Evolutionary conservation across 2,329 filamentous ascomycete species (phyloP), one percentile per base, ranked within the genome.

Genomic region (Arthrinium puccinioides): DNA sequence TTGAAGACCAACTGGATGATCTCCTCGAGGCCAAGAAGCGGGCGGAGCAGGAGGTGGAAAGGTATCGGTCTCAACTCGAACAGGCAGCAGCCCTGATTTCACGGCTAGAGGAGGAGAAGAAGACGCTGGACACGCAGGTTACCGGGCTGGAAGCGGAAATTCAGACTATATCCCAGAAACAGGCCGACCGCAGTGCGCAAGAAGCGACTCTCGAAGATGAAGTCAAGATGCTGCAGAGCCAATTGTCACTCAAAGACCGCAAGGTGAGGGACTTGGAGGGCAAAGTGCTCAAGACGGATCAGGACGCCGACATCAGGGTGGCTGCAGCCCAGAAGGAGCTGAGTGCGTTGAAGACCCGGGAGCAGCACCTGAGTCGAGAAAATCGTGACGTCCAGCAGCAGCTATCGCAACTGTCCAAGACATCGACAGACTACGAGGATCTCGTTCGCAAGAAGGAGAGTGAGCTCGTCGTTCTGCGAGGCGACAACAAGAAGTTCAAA

Each of bases 351-450:
- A 87, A 82, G 55, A 72, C 78, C 41, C 82, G 87, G 46, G 80
- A 94, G 50, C 79, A 82, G 36, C 82, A 87, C 15, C 72, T 96
- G 1, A 60, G 79, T 2, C 79, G 82, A 5, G 90, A 98, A 54
- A 94, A 94, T 48, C 76, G 79, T 10, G 79, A 84, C 30, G 77
- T 94, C 32, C 83, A 94, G 37, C 78, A 88, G 50, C 88, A 96
- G 52, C 79, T 98, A 37, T 76, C 84, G 0, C 82, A 95, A 47
- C 69, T 98, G 14, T 92, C 92, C 0, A 81, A 87, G 33, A 96
- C 90, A 0, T 95, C 90, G 1, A 94, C 88, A 0, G 87, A 89
- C 54, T 97, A 95, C 47, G 92, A 98, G 60, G 90, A 97, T 51
- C 75, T 97, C 29, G 84, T 98, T 18, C 77, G 88, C 18, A 82